Evolutionary conservation across 192 early-diverging fungal genomes (phyloP).

Genomic region (Rhizophagus prolifer): DNA sequence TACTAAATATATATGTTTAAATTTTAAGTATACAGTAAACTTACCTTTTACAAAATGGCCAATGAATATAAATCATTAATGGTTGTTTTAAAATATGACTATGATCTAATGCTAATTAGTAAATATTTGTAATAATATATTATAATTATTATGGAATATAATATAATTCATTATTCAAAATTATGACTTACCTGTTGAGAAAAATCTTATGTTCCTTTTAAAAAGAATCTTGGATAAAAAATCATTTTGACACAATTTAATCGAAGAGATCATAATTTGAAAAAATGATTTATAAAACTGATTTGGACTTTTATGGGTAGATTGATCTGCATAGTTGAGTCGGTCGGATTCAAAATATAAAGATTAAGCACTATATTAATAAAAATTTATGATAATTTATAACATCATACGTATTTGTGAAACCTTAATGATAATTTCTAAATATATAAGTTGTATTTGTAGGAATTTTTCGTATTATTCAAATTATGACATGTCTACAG

Average conservation of each 20-base stretch:
- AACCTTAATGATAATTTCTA: too few species aligned
- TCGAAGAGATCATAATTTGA: not conserved
- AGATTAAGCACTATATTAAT: too few species aligned
- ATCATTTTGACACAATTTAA: not conserved
- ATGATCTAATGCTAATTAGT: not conserved
- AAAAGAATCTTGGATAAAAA: not conserved
- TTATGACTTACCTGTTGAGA: not conserved
- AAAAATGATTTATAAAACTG: not conserved
- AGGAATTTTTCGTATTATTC: too few species aligned
- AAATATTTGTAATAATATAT: not conserved
- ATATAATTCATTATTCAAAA: not conserved
- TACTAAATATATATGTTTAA: constrained; percentile 28
- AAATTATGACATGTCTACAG: too few species aligned
- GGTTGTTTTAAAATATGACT: constrained; percentile 22
- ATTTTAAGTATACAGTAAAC: not conserved
- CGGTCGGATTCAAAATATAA: too few species aligned
- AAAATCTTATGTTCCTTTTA: not conserved
- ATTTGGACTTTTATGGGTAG: too few species aligned
- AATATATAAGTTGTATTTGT: too few species aligned
- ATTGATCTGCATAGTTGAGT: too few species aligned
- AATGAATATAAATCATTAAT: constrained; percentile 55
- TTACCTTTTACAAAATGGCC: constrained; percentile 59
- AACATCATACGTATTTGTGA: too few species aligned
- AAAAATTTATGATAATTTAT: too few species aligned
- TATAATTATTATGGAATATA: not conserved